These are phyloP conservation scores for Pseudisothecium myosuroides DNA, from an alignment of 225 moss, liverwort and hornwort genomes.

Conservation along the genomic window DNA sequence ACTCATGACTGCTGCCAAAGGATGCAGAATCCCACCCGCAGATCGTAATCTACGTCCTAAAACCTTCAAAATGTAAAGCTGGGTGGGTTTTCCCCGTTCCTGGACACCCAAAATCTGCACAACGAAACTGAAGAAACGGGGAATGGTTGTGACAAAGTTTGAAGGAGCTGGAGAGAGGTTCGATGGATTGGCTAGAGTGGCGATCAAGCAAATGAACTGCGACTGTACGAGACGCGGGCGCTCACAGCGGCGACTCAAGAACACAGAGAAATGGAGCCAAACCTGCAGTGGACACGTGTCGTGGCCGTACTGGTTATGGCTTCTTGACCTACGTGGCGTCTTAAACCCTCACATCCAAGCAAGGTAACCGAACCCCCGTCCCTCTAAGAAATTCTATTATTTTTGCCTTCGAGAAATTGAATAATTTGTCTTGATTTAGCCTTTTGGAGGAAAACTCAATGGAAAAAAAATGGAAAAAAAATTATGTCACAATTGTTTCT, in stretches of 20 bases:
- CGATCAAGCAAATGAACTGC: background rate
- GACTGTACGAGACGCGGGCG: background rate
- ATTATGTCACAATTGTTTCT: too few species aligned
- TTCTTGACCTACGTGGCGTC: background rate
- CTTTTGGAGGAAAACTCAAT: too few species aligned
- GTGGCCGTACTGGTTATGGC: background rate
- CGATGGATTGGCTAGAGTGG: background rate
- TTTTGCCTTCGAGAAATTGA: background rate
- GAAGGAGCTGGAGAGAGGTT: background rate
- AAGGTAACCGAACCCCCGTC: background rate
- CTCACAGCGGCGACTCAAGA: background rate
- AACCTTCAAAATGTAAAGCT: background rate
- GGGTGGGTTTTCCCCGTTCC: background rate
- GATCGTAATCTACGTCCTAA: background rate
- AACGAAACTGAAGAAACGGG: background rate
- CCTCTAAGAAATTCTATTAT: background rate
- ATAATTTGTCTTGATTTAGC: background rate
- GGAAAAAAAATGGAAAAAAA: too few species aligned
- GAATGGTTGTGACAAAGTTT: background rate
- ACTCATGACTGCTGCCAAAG: constrained; percentile 17
- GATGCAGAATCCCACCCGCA: background rate
- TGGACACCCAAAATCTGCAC: background rate
- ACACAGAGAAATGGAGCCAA: background rate
- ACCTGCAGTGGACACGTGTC: background rate
- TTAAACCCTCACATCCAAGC: background rate